phyloP scores from a whole-genome alignment of 805 yeast species.

The Lipomyces mesembrius region DNA sequence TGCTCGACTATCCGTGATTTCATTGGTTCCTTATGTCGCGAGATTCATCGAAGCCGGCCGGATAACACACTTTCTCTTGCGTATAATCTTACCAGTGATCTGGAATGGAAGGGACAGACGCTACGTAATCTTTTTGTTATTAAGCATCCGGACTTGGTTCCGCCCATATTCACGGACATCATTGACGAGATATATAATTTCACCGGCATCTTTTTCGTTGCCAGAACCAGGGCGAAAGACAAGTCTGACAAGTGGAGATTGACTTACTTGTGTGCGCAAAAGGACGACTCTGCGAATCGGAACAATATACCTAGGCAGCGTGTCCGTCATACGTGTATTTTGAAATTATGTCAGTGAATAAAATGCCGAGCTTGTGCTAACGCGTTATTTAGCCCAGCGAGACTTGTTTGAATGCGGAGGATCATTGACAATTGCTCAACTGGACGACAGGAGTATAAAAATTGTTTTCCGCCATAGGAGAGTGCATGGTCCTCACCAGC shows the following conservation, averaged over 20 bases:
- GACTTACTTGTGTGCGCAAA: slow-evolving; percentile 6
- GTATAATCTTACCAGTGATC: neutral
- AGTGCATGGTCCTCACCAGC: slow-evolving; percentile 4
- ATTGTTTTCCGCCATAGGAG: neutral
- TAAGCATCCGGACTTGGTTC: neutral
- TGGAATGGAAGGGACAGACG: slow-evolving; percentile 2
- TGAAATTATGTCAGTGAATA: too few species aligned
- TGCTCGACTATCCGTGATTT: slow-evolving; percentile 1
- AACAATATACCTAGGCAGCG: neutral
- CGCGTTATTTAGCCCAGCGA: neutral
- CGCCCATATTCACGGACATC: slow-evolving; percentile 5
- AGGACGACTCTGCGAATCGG: slow-evolving; percentile 6
- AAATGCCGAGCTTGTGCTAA: neutral
- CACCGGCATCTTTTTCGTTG: slow-evolving; percentile 9
- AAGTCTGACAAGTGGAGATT: slow-evolving; percentile 5
- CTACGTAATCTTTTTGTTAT: neutral
- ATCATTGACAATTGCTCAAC: neutral
- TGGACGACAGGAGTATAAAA: slow-evolving; percentile 3
- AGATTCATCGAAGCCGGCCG: neutral
- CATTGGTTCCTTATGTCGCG: slow-evolving; percentile 1
- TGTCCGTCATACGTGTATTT: neutral
- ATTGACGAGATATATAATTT: slow-evolving; percentile 3
- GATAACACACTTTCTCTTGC: neutral
- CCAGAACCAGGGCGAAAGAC: slow-evolving; percentile 2
- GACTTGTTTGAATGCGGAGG: slow-evolving; percentile 9